phyloP scores from a whole-genome alignment of 352 stramenopile genomes.

The Phytophthora pisi region DNA sequence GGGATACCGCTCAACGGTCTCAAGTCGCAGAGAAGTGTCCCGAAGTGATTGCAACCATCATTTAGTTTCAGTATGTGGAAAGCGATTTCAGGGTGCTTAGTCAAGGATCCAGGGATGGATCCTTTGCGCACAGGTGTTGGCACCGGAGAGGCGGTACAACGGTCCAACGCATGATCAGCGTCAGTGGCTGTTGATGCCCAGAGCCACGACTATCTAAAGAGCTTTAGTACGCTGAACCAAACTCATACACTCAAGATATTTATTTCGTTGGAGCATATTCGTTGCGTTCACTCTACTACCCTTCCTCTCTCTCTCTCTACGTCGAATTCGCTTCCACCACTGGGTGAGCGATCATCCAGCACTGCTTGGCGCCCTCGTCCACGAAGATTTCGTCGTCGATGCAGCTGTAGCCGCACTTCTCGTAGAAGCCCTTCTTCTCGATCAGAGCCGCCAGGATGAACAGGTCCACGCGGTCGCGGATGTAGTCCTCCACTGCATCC shows the following conservation, averaged over 20 bases:
- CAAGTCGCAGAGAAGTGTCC: not conserved
- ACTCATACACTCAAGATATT: not conserved
- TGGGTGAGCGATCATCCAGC: slow-evolving; percentile 29
- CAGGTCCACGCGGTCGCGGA: slow-evolving; percentile 36
- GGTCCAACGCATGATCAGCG: slow-evolving; percentile 4
- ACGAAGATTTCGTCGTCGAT: slow-evolving; percentile 36
- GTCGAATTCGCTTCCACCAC: not conserved
- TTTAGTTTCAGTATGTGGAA: not conserved
- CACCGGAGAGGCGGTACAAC: slow-evolving; percentile 2
- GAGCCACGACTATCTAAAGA: no score
- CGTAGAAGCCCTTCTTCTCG: slow-evolving; percentile 36
- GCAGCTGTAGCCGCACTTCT: slow-evolving; percentile 35
- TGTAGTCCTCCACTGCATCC: slow-evolving; percentile 38
- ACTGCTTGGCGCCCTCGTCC: slow-evolving; percentile 35
- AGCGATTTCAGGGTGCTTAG: slow-evolving; percentile 6
- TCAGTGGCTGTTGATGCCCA: not conserved
- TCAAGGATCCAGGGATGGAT: slow-evolving; percentile 17
- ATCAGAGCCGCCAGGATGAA: slow-evolving; percentile 49
- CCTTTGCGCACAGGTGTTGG: slow-evolving; percentile 3
- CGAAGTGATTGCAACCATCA: slow-evolving; percentile 11
- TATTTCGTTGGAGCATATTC: not conserved
- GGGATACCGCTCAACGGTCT: slow-evolving; percentile 6
- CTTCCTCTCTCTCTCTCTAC: not conserved
- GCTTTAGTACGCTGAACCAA: no score
- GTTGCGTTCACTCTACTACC: not conserved